These are phyloP conservation scores for Candida sojae DNA, from an alignment of 1,139 yeast genomes.

Conservation along the genomic window DNA sequence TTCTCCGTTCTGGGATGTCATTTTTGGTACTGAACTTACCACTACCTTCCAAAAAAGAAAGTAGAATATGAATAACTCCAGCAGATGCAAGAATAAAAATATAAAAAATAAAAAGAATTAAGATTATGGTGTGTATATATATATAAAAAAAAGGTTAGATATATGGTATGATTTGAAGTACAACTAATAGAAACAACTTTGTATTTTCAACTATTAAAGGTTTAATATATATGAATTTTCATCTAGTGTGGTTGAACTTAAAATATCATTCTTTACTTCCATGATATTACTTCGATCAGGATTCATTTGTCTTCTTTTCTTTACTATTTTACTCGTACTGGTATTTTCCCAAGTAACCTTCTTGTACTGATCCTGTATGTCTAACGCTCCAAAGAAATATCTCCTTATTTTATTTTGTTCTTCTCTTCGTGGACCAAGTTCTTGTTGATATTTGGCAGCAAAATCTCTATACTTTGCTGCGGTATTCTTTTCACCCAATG, in stretches of 20 bases:
- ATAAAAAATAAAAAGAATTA: not conserved
- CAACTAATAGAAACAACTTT: not conserved
- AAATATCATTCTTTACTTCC: not conserved
- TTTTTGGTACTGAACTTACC: slow-evolving; percentile 71
- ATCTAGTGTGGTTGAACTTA: not conserved
- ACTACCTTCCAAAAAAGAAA: slow-evolving; percentile 36
- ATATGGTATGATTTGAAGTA: not conserved
- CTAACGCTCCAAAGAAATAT: slow-evolving; percentile 11
- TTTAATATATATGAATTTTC: slow-evolving; percentile 3
- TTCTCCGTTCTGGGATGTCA: slow-evolving; percentile 87
- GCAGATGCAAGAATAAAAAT: not conserved
- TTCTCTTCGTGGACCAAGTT: not conserved
- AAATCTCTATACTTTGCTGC: slow-evolving; percentile 5
- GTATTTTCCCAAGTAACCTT: slow-evolving; percentile 12
- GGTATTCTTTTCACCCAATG: slow-evolving; percentile 5
- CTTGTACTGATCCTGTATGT: slow-evolving; percentile 7
- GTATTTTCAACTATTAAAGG: not conserved
- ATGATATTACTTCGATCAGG: not conserved
- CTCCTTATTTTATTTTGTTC: slow-evolving; percentile 1
- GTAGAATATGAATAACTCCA: slow-evolving; percentile 12
- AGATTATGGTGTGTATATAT: not conserved
- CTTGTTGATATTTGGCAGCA: slow-evolving; percentile 5
- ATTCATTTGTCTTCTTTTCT: slow-evolving; percentile 1
- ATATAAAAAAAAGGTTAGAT: not conserved
- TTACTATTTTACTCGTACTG: not conserved